Conservation (phyloP, 2,329 filamentous ascomycete genomes). For the Neofusicoccum umdonicola region DNA sequence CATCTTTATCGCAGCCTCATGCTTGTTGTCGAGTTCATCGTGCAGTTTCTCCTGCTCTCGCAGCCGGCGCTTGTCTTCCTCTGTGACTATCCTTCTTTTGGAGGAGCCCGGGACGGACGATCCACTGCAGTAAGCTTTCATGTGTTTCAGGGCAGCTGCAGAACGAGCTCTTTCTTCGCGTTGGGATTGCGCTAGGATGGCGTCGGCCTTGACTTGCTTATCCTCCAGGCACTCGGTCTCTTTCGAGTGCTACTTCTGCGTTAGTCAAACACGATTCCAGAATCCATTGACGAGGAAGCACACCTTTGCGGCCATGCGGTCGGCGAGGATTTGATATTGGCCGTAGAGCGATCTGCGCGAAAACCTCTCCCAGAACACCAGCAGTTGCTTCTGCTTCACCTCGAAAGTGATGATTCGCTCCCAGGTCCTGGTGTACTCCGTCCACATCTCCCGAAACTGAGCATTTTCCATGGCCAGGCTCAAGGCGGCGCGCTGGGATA, state of each 20-base stretch:
- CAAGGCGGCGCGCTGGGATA: not conserved
- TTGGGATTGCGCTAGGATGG: slow-evolving; percentile 42
- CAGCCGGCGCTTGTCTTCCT: slow-evolving; percentile 44
- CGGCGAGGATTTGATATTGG: not conserved
- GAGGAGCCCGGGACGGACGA: slow-evolving; percentile 19
- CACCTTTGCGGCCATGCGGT: slow-evolving; percentile 1
- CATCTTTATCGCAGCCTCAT: slow-evolving; percentile 48
- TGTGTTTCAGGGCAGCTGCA: slow-evolving; percentile 46
- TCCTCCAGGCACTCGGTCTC: slow-evolving; percentile 45
- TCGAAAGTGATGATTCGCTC: slow-evolving; percentile 12
- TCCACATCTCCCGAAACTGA: slow-evolving; percentile 11
- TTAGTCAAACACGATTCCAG: not conserved
- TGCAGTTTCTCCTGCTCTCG: slow-evolving; percentile 39
- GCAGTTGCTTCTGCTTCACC: slow-evolving; percentile 12
- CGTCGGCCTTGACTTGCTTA: slow-evolving; percentile 43
- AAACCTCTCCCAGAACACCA: slow-evolving; percentile 10
- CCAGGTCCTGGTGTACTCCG: slow-evolving; percentile 2
- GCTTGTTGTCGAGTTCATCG: slow-evolving; percentile 41
- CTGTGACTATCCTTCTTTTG: slow-evolving; percentile 39
- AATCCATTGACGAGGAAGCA: not conserved
- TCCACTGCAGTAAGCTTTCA: slow-evolving; percentile 48
- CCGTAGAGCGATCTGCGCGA: slow-evolving; percentile 6
- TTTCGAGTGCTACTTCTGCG: slow-evolving; percentile 30
- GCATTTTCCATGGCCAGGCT: slow-evolving; percentile 8
- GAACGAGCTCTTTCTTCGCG: slow-evolving; percentile 42